Conservation (phyloP, 2,329 filamentous ascomycete species). For the Teratosphaeria pseudoeucalypti region DNA sequence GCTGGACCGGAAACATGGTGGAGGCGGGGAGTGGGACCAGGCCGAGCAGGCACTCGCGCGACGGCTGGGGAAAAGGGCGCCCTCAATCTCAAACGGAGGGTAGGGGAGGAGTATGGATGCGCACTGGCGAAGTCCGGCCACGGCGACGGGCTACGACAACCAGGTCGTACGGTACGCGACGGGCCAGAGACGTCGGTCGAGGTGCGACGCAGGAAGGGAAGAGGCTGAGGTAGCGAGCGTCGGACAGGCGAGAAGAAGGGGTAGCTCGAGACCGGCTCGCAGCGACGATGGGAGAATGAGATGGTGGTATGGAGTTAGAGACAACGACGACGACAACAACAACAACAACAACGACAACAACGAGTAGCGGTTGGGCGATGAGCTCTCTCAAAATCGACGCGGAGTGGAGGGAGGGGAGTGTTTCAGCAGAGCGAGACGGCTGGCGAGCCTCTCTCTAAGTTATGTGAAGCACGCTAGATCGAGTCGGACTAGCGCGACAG, state of each 20-base stretch:
- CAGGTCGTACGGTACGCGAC: slow-evolving; percentile 5
- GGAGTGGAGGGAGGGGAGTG: neutral
- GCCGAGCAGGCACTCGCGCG: slow-evolving; percentile 1
- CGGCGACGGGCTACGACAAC: slow-evolving; percentile 3
- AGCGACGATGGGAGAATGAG: neutral
- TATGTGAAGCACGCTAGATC: neutral
- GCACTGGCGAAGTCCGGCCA: neutral
- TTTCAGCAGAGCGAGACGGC: neutral
- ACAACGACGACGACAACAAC: neutral
- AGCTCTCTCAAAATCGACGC: neutral
- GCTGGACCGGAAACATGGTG: slow-evolving; percentile 40
- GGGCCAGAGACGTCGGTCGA: neutral
- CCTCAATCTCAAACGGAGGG: slow-evolving; percentile 11
- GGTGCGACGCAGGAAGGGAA: neutral
- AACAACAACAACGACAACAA: neutral
- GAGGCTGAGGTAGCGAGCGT: neutral
- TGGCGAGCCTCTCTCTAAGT: neutral
- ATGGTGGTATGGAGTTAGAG: neutral
- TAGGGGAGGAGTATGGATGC: neutral
- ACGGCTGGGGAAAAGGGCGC: slow-evolving; percentile 3
- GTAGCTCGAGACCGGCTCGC: slow-evolving; percentile 3
- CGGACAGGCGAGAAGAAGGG: neutral
- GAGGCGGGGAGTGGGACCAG: slow-evolving; percentile 1
- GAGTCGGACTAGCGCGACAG: neutral
- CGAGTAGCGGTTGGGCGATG: neutral